These are phyloP conservation scores for Microcyclosporella mali DNA, from an alignment of 2,329 filamentous ascomycete species.

Conservation along the genomic window DNA sequence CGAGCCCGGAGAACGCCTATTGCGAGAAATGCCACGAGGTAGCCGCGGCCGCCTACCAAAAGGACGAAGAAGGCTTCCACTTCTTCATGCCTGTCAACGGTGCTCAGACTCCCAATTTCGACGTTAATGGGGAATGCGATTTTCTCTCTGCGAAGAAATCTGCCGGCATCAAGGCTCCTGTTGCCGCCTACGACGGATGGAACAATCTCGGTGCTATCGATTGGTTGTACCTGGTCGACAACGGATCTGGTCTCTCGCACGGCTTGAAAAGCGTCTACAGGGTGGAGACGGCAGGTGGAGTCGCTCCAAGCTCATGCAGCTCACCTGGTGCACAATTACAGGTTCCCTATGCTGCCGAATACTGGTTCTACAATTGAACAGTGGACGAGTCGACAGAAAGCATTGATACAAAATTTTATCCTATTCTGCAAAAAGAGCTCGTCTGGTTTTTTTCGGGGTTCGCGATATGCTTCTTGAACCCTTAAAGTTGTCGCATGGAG, in stretches of 20 bases:
- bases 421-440: too few relatives aligned
- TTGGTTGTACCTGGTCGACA: constrained; percentile 43
- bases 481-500: too few relatives aligned
- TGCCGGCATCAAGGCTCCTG: constrained; percentile 48
- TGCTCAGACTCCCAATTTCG: constrained; percentile 53
- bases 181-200: constrained; percentile 32
- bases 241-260: constrained; percentile 29
- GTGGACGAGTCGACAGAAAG: background rate
- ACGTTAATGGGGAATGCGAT: constrained; percentile 42
- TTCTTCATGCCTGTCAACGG: constrained; percentile 50
- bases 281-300: constrained; percentile 44
- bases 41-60: constrained; percentile 10
- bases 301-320: constrained; percentile 35
- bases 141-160: constrained; percentile 47
- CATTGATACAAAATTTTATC: too few relatives aligned
- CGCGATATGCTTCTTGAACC: too few relatives aligned
- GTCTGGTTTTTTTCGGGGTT: too few relatives aligned
- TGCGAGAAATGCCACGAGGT: constrained; percentile 26
- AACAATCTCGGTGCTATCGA: constrained; percentile 36
- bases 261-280: constrained; percentile 44
- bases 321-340: constrained; percentile 27
- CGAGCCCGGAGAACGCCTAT: constrained; percentile 8
- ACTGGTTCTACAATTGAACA: constrained; percentile 40
- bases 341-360: constrained; percentile 43
- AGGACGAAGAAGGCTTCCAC: constrained; percentile 52